phyloP scores from a whole-genome alignment of 2,329 filamentous ascomycete genomes.

The Fusarium irregulare region DNA sequence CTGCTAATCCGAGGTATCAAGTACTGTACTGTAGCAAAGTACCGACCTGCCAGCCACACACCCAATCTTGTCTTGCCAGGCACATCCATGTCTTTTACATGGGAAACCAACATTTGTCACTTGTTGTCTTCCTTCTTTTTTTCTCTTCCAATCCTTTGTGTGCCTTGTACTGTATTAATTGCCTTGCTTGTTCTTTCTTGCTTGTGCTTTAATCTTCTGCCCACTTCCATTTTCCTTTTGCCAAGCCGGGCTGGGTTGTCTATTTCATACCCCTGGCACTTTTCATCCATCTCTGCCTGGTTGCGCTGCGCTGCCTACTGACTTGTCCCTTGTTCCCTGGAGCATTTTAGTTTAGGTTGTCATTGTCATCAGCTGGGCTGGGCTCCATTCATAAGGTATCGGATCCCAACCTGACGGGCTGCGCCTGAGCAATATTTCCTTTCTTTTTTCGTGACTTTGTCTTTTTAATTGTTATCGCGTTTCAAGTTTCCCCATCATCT shows the following conservation, averaged over 20 bases:
- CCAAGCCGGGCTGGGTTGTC: slow-evolving; percentile 14
- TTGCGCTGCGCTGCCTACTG: not conserved
- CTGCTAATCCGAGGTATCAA: slow-evolving; percentile 10
- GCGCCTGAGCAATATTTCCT: slow-evolving; percentile 6
- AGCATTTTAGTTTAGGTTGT: slow-evolving; percentile 21
- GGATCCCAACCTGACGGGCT: slow-evolving; percentile 30
- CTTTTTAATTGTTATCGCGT: slow-evolving; percentile 18
- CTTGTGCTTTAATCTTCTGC: slow-evolving; percentile 26
- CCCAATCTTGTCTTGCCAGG: slow-evolving; percentile 31
- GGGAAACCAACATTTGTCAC: slow-evolving; percentile 14
- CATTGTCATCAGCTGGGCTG: slow-evolving; percentile 40
- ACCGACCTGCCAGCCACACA: slow-evolving; percentile 20
- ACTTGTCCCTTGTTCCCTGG: not conserved
- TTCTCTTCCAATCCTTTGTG: slow-evolving; percentile 6
- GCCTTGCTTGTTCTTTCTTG: slow-evolving; percentile 12
- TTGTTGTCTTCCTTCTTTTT: slow-evolving; percentile 7
- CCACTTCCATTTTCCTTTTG: slow-evolving; percentile 29
- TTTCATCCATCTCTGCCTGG: slow-evolving; percentile 24
- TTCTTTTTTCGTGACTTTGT: slow-evolving; percentile 9
- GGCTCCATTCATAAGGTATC: slow-evolving; percentile 33
- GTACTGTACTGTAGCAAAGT: not conserved
- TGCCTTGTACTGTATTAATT: slow-evolving; percentile 19
- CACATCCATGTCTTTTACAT: slow-evolving; percentile 31
- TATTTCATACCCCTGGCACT: slow-evolving; percentile 7
- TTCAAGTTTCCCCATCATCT: not conserved